Evolutionary conservation across 352 stramenopile species (phyloP).

Genomic region (Pythium sukuiense): DNA sequence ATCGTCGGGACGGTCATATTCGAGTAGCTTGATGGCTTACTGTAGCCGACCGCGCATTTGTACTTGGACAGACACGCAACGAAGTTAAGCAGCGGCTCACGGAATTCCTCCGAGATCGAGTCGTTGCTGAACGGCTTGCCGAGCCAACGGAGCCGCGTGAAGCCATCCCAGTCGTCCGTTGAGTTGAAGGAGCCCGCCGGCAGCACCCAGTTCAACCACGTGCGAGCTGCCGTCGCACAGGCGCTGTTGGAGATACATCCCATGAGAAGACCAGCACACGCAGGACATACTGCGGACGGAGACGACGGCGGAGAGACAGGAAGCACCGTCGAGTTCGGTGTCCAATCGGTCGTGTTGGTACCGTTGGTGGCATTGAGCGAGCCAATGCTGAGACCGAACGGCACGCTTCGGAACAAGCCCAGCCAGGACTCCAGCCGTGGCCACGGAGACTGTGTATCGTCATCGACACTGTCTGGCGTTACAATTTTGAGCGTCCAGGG

Average conservation of each 20-base stretch:
- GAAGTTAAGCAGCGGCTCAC: neutral
- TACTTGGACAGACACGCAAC: neutral
- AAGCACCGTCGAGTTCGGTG: neutral
- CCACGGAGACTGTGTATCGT: neutral
- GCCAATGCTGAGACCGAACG: neutral
- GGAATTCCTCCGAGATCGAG: neutral
- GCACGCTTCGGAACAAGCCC: neutral
- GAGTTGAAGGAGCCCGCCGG: neutral
- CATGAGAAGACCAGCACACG: neutral
- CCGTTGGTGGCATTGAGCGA: neutral
- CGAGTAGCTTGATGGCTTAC: neutral
- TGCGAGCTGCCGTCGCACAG: neutral
- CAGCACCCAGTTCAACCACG: neutral
- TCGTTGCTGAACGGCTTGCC: constrained; percentile 3
- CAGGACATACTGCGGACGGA: neutral
- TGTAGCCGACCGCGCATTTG: constrained; percentile 1
- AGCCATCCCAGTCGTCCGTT: constrained; percentile 4
- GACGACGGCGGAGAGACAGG: neutral
- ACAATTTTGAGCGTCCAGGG: neutral
- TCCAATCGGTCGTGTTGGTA: neutral
- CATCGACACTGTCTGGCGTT: neutral
- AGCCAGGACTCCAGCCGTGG: neutral
- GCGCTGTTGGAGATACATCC: neutral
- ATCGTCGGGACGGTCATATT: neutral
- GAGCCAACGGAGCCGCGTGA: neutral